Evolutionary conservation across 192 early-diverging fungal genomes (phyloP).

Genomic region (Linnemannia schmuckeri): DNA sequence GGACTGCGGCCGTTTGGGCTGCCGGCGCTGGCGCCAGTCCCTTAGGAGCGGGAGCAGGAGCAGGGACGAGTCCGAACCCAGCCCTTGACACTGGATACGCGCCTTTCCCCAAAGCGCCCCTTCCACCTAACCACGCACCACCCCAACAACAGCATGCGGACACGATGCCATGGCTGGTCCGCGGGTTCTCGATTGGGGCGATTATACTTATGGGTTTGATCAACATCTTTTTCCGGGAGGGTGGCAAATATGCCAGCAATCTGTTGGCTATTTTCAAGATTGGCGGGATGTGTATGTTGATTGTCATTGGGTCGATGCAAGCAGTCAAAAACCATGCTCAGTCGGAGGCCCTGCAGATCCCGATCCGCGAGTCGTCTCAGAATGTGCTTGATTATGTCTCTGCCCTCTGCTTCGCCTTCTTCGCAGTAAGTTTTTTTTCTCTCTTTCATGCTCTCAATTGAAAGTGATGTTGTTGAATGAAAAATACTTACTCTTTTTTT

Average conservation of each 20-base stretch:
- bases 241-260: constrained; percentile 57
- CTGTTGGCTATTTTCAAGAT: constrained; percentile 50
- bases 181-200: constrained; percentile 33
- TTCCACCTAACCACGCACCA: background rate
- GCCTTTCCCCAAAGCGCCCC: constrained; percentile 21
- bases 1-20: background rate
- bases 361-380: constrained; percentile 39
- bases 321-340: constrained; percentile 48
- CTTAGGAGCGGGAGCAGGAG: background rate
- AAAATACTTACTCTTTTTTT: background rate
- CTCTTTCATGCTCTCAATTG: too few species aligned
- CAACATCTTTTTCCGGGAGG: constrained; percentile 59
- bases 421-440: constrained; percentile 37
- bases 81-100: constrained; percentile 27
- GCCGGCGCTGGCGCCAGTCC: constrained; percentile 11
- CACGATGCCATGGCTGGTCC: constrained; percentile 28
- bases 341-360: constrained; percentile 40
- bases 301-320: constrained; percentile 45
- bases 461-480: too few species aligned
- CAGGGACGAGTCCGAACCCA: constrained; percentile 1
- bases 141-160: constrained; percentile 6
- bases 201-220: constrained; percentile 49
- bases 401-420: constrained; percentile 54
- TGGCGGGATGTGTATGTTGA: constrained; percentile 46
- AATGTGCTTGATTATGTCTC: constrained; percentile 54